Evolutionary conservation across 2,329 filamentous ascomycete genomes (phyloP), one percentile per base, ranked within the genome.

Genomic region (Pestalotiopsis sp.): DNA sequence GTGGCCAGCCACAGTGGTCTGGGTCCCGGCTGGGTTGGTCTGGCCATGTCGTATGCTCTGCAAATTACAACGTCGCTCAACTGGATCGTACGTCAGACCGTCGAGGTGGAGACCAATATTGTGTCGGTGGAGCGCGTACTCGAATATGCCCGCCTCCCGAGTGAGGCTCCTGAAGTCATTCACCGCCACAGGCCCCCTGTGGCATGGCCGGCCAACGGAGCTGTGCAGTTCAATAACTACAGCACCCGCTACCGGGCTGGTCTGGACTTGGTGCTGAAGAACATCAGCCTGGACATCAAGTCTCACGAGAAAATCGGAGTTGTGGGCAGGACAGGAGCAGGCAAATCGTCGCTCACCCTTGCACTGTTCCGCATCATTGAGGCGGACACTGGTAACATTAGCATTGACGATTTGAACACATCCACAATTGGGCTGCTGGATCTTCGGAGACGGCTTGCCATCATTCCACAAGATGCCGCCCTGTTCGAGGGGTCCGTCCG

Each of bases 41-140:
- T 99, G 76, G 90, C 93, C 72, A 97, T 99, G 94, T 97, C 95
- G 61, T 98, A 98, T 82, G 96, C 95, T 52, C 87, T 99, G 72
- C 94, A 98, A 83, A 98, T 99, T 77, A 99, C 96, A 1, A 93
- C 95, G 73, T 97, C 95, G 45, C 88, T 99, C 76, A 99, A 98
- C 84, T 99, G 96, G 96, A 98, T 99, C 77, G 96, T 99, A 65
- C 91, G 97, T 69, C 96, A 99, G 82, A 98, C 95, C 0, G 96
- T 99, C 41, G 97, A 99, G 81, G 96, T 99, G n/a, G 97, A 99
- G 85, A 98, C 95, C n/a, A 99, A 99, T 81, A 99, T 99, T 77
- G 95, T 99, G 60, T 97, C 95, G 11, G 96, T 99, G 49, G 96
- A 99, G 86, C 92, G 96, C 77, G 95, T 99, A 62, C 90, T 99